Evolutionary conservation across 1,284 basidiomycete species (phyloP).

Genomic region (Ceratobasidium sp.): DNA sequence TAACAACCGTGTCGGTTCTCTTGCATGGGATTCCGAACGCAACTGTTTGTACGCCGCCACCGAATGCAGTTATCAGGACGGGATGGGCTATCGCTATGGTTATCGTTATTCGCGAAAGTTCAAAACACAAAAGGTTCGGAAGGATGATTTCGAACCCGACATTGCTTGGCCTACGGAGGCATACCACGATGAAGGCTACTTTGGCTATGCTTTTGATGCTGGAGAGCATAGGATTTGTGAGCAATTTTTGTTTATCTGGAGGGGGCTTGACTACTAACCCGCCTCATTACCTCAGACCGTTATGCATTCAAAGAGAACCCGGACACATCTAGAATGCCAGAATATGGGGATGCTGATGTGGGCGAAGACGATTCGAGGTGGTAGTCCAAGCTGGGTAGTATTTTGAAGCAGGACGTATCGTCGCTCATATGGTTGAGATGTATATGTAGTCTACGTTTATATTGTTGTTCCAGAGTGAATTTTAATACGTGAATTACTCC

Average conservation of each 20-base stretch:
- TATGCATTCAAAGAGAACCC: constrained; percentile 37
- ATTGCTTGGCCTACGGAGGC: constrained; percentile 25
- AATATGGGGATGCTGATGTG: constrained; percentile 22
- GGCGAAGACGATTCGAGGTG: neutral
- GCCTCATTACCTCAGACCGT: neutral
- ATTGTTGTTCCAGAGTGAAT: too few relatives aligned
- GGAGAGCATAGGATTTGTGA: constrained; percentile 29
- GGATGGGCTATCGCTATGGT: constrained; percentile 22
- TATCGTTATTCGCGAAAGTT: constrained; percentile 4
- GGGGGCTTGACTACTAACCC: neutral
- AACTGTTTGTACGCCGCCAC: constrained; percentile 29
- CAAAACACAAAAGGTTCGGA: neutral
- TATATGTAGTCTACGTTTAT: too few relatives aligned
- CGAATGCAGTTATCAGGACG: constrained; percentile 23
- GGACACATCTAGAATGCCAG: neutral
- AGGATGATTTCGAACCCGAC: constrained; percentile 7
- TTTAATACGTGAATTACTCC: too few relatives aligned
- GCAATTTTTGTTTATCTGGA: neutral
- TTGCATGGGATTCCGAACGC: constrained; percentile 26
- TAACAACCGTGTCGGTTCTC: constrained; percentile 21
- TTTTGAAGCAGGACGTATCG: too few relatives aligned
- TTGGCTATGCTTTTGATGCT: constrained; percentile 20
- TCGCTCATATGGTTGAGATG: too few relatives aligned
- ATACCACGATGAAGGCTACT: constrained; percentile 29
- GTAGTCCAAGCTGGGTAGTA: too few relatives aligned